phyloP scores from a whole-genome alignment of 306 rosid species.

The Pyrus communis region DNA sequence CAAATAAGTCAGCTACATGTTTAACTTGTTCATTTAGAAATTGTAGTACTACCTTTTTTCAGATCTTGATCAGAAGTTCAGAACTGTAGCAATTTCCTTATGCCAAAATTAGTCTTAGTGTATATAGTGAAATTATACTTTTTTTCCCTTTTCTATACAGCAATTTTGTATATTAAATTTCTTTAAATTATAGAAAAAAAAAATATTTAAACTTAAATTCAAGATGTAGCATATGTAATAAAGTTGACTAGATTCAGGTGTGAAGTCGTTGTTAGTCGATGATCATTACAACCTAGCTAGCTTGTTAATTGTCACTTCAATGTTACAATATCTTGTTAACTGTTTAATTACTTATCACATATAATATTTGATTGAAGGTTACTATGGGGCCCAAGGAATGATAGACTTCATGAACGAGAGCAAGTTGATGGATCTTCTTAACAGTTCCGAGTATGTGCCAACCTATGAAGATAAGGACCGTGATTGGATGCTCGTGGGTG shows the following conservation, averaged over 20 bases:
- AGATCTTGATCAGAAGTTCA: neutral
- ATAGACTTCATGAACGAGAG: conserved; percentile 99
- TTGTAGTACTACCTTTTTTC: neutral
- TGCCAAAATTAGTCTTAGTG: neutral
- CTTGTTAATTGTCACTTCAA: neutral
- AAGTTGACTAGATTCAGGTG: neutral
- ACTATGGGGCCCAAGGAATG: conserved; percentile 96
- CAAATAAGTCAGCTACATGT: neutral
- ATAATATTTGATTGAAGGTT: conserved; percentile 38
- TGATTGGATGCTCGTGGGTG: conserved; percentile 99
- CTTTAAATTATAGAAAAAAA: no score
- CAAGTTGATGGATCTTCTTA: conserved; percentile 97
- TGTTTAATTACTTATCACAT: neutral
- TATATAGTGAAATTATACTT: neutral
- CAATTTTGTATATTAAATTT: no score
- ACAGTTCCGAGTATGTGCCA: conserved; percentile 98
- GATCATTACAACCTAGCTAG: neutral
- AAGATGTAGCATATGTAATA: neutral
- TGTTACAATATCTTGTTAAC: neutral
- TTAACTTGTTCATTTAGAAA: neutral
- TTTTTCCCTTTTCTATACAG: no score
- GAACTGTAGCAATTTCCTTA: neutral
- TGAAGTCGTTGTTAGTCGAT: neutral
- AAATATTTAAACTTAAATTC: no score
- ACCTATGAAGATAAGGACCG: conserved; percentile 99